Conservation (phyloP, 2,329 filamentous ascomycete species). For the Pezicula radicicola region DNA sequence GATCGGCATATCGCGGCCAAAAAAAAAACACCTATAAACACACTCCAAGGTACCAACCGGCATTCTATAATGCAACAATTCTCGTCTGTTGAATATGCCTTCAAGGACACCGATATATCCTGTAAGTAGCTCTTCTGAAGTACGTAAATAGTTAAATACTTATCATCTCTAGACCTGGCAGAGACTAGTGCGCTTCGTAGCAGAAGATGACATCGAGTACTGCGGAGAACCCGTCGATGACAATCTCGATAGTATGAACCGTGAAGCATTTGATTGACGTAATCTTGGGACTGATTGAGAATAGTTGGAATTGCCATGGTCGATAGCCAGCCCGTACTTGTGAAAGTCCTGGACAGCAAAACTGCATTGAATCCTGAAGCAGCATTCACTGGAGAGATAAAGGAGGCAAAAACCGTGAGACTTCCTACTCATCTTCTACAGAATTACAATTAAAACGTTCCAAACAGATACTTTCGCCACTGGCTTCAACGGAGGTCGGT, state of each 20-base stretch:
- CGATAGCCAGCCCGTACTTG: slow-evolving; percentile 8
- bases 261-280: not conserved
- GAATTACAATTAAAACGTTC: not conserved
- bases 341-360: slow-evolving; percentile 15
- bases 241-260: slow-evolving; percentile 7
- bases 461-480: slow-evolving; percentile 43
- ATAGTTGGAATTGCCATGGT: slow-evolving; percentile 17
- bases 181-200: slow-evolving; percentile 20
- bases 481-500: slow-evolving; percentile 46
- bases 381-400: slow-evolving; percentile 16
- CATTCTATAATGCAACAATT: no score
- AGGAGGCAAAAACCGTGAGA: slow-evolving; percentile 1
- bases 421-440: not conserved
- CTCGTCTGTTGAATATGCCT: not conserved
- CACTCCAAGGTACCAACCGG: no score
- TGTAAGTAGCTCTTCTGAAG: not conserved
- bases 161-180: slow-evolving; percentile 9
- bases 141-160: no score
- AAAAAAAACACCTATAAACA: no score
- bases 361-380: slow-evolving; percentile 26
- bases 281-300: not conserved
- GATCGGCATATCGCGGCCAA: no score
- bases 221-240: slow-evolving; percentile 23
- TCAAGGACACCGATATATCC: not conserved
- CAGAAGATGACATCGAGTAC: slow-evolving; percentile 21